Base-by-base conservation (phyloP, 805 yeast genomes). In the Debaryomyces hansenii region DNA sequence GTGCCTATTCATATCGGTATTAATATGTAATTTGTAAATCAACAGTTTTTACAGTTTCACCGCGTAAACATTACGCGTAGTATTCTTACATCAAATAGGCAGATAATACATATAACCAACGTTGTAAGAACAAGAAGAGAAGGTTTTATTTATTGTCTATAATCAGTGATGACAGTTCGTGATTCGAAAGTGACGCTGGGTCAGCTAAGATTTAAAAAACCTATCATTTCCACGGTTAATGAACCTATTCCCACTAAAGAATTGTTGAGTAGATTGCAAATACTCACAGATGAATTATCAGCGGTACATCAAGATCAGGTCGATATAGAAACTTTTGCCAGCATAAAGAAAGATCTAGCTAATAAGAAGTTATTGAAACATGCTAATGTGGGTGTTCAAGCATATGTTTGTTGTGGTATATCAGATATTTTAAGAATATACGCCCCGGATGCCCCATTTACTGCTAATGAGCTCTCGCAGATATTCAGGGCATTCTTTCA, bases 381-480 rank as follows among this genome's bases (percentile, higher is more conserved):
- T 57, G 74, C 79, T 41, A 89, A 88, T 57, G 48, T 61, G 3
- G 94, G 92, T 4, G 82, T 90, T 6, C 85, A 83, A 52, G 81
- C 91, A 0, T 80, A 73, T 47, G 78, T 78, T 1, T 83, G 94
- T 6, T 85, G 95, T 57, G 83, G 94, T 51, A 51, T 90, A 6
- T 75, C 90, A 5, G 96, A 90, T 60, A 71, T 91, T 8, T 64
- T 90, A 36, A 72, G 96, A 47, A 63, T 91, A 12, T 85, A 77
- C 57, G 97, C 96, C 0, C 97, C 97, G 0, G 88, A 90, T 60
- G 96, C 96, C 5, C 97, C 97, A 4, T 90, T 78, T 63, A 80
- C 86, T 1, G 82, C 83, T 20, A 51, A 69, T 1, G 84, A 85
- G 53, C 70, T 90, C 33, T 70, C 82, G 0, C 83, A 73, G 4